Base-by-base conservation (phyloP, 805 yeast genomes). In the Sugiyamaella boreocaroliniensis region DNA sequence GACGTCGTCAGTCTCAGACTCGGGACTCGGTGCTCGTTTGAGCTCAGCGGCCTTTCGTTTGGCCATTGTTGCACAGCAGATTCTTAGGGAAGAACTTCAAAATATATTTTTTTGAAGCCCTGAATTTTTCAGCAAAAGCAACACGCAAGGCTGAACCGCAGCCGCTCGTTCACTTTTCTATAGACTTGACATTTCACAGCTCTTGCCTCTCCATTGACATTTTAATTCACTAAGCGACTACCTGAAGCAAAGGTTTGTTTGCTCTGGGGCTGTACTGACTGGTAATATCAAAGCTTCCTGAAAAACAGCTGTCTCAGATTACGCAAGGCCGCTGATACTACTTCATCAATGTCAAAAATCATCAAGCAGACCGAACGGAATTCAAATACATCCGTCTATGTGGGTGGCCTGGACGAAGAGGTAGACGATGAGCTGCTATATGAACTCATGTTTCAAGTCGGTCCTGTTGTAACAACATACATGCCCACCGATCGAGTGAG, bases 361-460 rank as follows among this genome's bases (percentile, higher is more conserved):
- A 46, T 14, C 43, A 53, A 11, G 50, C 57, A 10, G 81, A 76
- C 70, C 6, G 82, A 81, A 46, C 71, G 82, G 48, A 81, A 83
- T 61, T 78, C 76, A 49, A 81, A 80, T 42, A 79, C 81, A 1
- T 78, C 95, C 1, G 66, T 89, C 1, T 89, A 87, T 64, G 76
- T 89, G 14, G 97, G 97, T 0, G 88, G 89, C 59, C 69, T 93
- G 3, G 96, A 87, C 58, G 81, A 83, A 1, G 77, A 78, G 47
- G 95, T 82, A 4, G 81, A 82, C 1, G 96, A 87, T 61, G 69
- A 75, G 1, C 63, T 90, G 16, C 67, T 93, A 29, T 87, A 83
- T 63, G 99, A 93, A 66, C 75, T 93, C 18, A 82, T 89, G 66
- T 67, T 86, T 6, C 98, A 93, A 66, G 83, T 88, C 43, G 89